These are phyloP conservation scores for Trametes cingulata DNA, from an alignment of 768 basidiomycete species.

Conservation along the genomic window DNA sequence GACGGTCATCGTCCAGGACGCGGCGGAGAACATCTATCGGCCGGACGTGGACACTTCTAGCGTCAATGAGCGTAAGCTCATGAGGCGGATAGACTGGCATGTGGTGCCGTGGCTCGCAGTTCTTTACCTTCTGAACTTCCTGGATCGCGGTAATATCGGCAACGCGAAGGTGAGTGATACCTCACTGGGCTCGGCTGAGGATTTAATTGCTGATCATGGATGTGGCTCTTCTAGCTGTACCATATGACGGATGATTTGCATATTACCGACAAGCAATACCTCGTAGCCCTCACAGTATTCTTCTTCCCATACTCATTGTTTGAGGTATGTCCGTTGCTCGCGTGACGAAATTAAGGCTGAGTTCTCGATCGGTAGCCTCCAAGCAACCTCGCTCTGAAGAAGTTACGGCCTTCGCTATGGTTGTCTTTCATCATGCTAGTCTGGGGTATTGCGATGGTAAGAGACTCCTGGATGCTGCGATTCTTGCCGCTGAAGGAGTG, in stretches of 20 bases:
- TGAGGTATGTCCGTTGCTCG: conserved; percentile 47
- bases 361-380: conserved; percentile 44
- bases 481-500: neutral
- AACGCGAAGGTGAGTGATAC: conserved; percentile 59
- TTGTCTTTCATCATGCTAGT: conserved; percentile 43
- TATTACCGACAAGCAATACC: conserved; percentile 64
- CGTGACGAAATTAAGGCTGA: neutral
- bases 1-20: conserved; percentile 11
- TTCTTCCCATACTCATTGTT: conserved; percentile 75
- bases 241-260: conserved; percentile 55
- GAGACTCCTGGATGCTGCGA: neutral
- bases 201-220: neutral
- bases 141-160: conserved; percentile 64
- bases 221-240: conserved; percentile 47
- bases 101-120: conserved; percentile 77
- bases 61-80: conserved; percentile 55
- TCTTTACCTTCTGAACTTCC: conserved; percentile 74
- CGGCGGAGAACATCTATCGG: conserved; percentile 41
- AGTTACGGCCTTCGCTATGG: conserved; percentile 69
- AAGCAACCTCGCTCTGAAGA: conserved; percentile 61
- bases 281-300: conserved; percentile 70
- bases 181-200: neutral
- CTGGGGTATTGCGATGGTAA: conserved; percentile 46
- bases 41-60: conserved; percentile 52
- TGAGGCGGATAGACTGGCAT: conserved; percentile 61